phyloP scores from a whole-genome alignment of 257 asterid species.

The Nicotiana benthamiana region DNA sequence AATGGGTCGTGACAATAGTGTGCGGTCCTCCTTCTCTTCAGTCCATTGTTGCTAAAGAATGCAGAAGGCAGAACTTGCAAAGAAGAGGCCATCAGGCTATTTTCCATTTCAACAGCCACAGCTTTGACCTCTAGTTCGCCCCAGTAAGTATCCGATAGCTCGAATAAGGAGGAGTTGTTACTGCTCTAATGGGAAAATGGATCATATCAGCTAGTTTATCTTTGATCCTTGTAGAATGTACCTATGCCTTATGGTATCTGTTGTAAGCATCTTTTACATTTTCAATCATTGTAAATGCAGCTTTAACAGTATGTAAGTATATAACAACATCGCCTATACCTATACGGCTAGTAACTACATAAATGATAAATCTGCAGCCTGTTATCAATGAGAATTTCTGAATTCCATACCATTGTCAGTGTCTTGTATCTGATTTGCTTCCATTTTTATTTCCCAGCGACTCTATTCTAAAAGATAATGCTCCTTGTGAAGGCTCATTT shows the following conservation, averaged over 20 bases:
- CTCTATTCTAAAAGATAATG: no score
- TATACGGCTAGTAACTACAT: background rate
- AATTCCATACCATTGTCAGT: no score
- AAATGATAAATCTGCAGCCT: no score
- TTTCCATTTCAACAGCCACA: constrained; percentile 87
- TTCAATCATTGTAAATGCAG: background rate
- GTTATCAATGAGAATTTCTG: no score
- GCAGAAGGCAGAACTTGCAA: constrained; percentile 48
- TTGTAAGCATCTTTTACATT: background rate
- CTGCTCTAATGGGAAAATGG: background rate
- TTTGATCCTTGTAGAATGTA: background rate
- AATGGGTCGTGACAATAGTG: no score
- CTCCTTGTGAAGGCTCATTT: no score
- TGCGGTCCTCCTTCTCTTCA: constrained; percentile 76
- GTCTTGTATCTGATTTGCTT: no score
- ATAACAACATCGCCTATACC: background rate
- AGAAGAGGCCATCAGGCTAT: constrained; percentile 37
- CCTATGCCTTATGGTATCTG: background rate
- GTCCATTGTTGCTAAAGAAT: constrained; percentile 62
- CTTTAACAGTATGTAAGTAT: background rate
- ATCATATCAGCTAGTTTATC: background rate
- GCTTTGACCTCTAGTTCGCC: constrained; percentile 57
- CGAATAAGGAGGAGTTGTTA: background rate
- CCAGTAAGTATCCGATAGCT: background rate
- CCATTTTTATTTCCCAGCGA: no score